A percentile compares a stretch with the other conserved stretches of the same genome.
These are phyloP conservation scores for Spathaspora girioi DNA, from an alignment of 805 yeast species.

Conservation along the genomic window DNA sequence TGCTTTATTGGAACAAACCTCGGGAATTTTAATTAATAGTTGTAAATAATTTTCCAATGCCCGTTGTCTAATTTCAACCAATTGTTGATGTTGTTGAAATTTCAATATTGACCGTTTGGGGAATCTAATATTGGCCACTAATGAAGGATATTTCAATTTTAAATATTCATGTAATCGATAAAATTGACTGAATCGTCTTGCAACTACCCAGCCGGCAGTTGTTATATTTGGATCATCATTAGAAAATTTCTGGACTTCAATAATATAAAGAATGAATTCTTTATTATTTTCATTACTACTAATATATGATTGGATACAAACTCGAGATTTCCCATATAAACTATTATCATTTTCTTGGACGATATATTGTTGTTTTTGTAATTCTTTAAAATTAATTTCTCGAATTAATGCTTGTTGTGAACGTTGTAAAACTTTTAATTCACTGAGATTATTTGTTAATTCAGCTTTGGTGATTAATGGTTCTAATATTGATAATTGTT, in stretches of 20 bases:
- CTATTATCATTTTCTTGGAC: conserved; percentile 82
- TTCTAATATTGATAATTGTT: conserved; percentile 61
- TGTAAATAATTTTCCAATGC: conserved; percentile 63
- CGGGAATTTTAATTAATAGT: conserved; percentile 54
- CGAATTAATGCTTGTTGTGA: conserved; percentile 64
- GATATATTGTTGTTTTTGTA: conserved; percentile 73
- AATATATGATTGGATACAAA: conserved; percentile 51
- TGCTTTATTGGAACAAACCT: conserved; percentile 68
- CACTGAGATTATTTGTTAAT: conserved; percentile 70
- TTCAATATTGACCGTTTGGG: conserved; percentile 68
- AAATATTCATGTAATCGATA: conserved; percentile 65
- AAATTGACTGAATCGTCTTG: conserved; percentile 84
- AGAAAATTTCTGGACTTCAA: conserved; percentile 62
- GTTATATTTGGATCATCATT: conserved; percentile 39
- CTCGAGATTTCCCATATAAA: conserved; percentile 61
- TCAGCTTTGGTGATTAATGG: conserved; percentile 80
- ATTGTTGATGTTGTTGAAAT: conserved; percentile 54
- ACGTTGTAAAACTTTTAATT: conserved; percentile 62
- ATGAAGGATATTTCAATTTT: conserved; percentile 44
- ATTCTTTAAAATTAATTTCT: conserved; percentile 71
- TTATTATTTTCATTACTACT: conserved; percentile 54
- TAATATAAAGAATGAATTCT: conserved; percentile 67
- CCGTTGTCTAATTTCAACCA: conserved; percentile 60
- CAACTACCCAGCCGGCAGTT: conserved; percentile 85
- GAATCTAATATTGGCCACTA: conserved; percentile 45